These are phyloP conservation scores for Emericellopsis terricola DNA, from an alignment of 495 filamentous ascomycete species.

Conservation along the genomic window DNA sequence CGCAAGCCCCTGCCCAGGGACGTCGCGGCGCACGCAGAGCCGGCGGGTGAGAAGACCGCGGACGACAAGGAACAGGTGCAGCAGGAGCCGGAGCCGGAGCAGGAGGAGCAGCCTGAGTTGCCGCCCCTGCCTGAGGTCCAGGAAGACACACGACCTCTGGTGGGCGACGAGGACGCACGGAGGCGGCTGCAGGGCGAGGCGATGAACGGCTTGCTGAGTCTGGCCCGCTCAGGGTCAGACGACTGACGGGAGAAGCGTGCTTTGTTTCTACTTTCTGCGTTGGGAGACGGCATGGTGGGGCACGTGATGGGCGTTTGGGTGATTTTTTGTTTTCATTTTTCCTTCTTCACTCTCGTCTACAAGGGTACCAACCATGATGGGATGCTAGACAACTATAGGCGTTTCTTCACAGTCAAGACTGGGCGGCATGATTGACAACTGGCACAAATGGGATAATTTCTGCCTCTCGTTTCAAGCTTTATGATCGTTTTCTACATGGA, in stretches of 20 bases:
- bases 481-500: too few species aligned
- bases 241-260: too few species aligned
- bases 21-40: not conserved
- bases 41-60: not conserved
- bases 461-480: too few species aligned
- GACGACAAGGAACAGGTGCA: not conserved
- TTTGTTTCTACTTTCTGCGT: too few species aligned
- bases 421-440: too few species aligned
- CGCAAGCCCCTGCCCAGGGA: conserved; percentile 8
- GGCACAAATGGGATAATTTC: too few species aligned
- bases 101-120: not conserved
- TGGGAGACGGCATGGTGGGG: too few species aligned
- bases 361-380: not conserved
- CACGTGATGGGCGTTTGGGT: too few species aligned
- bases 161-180: not conserved
- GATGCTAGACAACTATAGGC: not conserved
- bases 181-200: not conserved
- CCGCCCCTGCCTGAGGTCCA: too few species aligned
- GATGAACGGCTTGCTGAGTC: not conserved
- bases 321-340: not conserved
- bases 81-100: not conserved
- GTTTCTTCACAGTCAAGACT: too few species aligned
- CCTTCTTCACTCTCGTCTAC: not conserved
- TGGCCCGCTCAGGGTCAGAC: not conserved
- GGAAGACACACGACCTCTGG: not conserved